Conservation (phyloP, 2,329 filamentous ascomycete genomes). For the Cladosporium halotolerans region DNA sequence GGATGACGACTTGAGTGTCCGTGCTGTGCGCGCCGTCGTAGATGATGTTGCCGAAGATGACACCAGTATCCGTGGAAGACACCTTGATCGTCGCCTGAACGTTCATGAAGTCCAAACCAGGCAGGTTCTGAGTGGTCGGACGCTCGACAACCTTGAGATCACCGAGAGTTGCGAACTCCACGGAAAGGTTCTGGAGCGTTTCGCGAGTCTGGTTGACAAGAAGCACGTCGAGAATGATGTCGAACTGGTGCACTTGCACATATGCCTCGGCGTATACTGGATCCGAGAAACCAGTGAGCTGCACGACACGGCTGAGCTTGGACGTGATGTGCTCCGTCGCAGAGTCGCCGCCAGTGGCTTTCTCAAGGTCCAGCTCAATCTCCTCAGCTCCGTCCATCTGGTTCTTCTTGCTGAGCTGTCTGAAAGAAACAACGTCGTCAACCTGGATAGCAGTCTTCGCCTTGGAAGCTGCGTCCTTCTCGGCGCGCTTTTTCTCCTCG, state of each 20-base stretch:
- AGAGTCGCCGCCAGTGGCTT: slow-evolving; percentile 85
- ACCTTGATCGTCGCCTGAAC: slow-evolving; percentile 99
- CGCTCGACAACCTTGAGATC: slow-evolving; percentile 97
- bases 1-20: slow-evolving; percentile 92
- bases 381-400: slow-evolving; percentile 73
- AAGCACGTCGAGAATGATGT: slow-evolving; percentile 93
- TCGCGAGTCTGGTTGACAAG: slow-evolving; percentile 96
- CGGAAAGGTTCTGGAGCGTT: slow-evolving; percentile 91
- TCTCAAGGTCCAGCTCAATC: slow-evolving; percentile 83
- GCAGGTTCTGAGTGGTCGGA: slow-evolving; percentile 91
- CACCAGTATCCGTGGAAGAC: slow-evolving; percentile 92
- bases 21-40: slow-evolving; percentile 91
- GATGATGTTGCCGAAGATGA: slow-evolving; percentile 97
- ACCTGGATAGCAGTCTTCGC: slow-evolving; percentile 92
- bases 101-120: slow-evolving; percentile 93
- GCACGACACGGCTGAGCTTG: slow-evolving; percentile 92
- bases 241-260: slow-evolving; percentile 97
- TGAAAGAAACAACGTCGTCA: slow-evolving; percentile 87
- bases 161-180: slow-evolving; percentile 96
- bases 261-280: slow-evolving; percentile 98
- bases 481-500: slow-evolving; percentile 96
- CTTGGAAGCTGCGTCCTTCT: slow-evolving; percentile 85
- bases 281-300: slow-evolving; percentile 96
- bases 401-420: slow-evolving; percentile 90
- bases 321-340: slow-evolving; percentile 80